These are phyloP conservation scores for Aspergillus novoparasiticus DNA, from an alignment of 2,329 filamentous ascomycete genomes.

Conservation along the genomic window DNA sequence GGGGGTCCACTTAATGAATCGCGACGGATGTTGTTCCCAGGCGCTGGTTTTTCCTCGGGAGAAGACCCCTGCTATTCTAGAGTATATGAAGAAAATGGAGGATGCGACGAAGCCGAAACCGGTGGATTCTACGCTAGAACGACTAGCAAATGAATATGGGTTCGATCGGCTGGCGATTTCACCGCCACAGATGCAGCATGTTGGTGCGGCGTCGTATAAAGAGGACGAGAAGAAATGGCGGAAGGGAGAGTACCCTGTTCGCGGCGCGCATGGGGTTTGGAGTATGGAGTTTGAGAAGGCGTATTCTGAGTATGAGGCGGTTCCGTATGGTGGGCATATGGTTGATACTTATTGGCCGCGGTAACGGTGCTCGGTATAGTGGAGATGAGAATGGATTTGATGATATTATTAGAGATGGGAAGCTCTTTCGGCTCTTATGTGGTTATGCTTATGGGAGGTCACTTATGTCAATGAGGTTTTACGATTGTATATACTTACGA, in stretches of 20 bases:
- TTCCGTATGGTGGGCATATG: neutral
- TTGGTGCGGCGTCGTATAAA: conserved; percentile 28
- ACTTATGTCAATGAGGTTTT: neutral
- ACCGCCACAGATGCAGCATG: conserved; percentile 29
- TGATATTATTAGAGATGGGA: neutral
- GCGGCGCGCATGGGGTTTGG: conserved; percentile 28
- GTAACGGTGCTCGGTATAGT: neutral
- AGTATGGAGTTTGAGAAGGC: conserved; percentile 28
- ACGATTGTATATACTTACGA: conserved; percentile 4
- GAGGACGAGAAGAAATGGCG: conserved; percentile 22
- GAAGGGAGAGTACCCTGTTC: conserved; percentile 17
- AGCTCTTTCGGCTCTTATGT: neutral
- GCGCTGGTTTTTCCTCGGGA: conserved; percentile 46
- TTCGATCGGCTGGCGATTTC: conserved; percentile 25
- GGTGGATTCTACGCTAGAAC: conserved; percentile 25
- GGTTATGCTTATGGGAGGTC: neutral
- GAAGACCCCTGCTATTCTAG: conserved; percentile 20
- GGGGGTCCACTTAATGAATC: conserved; percentile 46
- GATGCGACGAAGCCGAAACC: conserved; percentile 16
- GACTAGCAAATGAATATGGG: conserved; percentile 14
- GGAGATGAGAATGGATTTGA: neutral
- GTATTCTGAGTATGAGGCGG: conserved; percentile 6
- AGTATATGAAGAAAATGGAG: conserved; percentile 19
- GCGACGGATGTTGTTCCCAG: conserved; percentile 49
- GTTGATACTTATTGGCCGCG: neutral